These are phyloP conservation scores for Xylariaceae sp. DNA, from an alignment of 2,329 filamentous ascomycete species.

Conservation along the genomic window DNA sequence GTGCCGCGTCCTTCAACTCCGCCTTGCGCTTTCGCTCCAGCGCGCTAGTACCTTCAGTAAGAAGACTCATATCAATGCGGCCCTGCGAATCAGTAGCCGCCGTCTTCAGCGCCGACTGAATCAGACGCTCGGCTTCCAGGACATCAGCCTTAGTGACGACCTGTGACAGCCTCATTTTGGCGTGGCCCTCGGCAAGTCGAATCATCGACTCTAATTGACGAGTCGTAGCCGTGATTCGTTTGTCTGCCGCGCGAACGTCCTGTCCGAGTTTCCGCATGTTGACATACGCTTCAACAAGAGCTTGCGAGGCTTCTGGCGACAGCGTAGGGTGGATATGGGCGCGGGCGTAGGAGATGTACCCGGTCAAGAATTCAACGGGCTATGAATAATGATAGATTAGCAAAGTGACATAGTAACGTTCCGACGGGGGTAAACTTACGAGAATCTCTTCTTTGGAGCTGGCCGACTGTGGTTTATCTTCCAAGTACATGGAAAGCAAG, in stretches of 20 bases:
- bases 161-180: slow-evolving; percentile 84
- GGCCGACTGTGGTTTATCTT: slow-evolving; percentile 86
- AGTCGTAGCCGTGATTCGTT: slow-evolving; percentile 95
- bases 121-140: slow-evolving; percentile 82
- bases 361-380: slow-evolving; percentile 92
- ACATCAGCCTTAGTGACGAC: slow-evolving; percentile 79
- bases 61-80: slow-evolving; percentile 90
- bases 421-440: slow-evolving; percentile 45
- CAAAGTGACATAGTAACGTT: background rate
- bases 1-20: slow-evolving; percentile 75
- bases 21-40: slow-evolving; percentile 77
- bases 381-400: slow-evolving; percentile 35
- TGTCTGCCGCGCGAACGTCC: slow-evolving; percentile 79
- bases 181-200: slow-evolving; percentile 89
- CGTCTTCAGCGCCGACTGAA: slow-evolving; percentile 91
- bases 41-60: slow-evolving; percentile 89
- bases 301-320: slow-evolving; percentile 71
- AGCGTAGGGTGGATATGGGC: slow-evolving; percentile 78
- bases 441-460: slow-evolving; percentile 68
- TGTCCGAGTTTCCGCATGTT: slow-evolving; percentile 92
- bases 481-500: slow-evolving; percentile 91
- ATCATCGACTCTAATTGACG: slow-evolving; percentile 98
- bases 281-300: slow-evolving; percentile 82
- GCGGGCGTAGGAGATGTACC: slow-evolving; percentile 95
- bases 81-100: slow-evolving; percentile 92